These are phyloP conservation scores for Mitragyna speciosa DNA, from an alignment of 257 asterid species.

Conservation along the genomic window DNA sequence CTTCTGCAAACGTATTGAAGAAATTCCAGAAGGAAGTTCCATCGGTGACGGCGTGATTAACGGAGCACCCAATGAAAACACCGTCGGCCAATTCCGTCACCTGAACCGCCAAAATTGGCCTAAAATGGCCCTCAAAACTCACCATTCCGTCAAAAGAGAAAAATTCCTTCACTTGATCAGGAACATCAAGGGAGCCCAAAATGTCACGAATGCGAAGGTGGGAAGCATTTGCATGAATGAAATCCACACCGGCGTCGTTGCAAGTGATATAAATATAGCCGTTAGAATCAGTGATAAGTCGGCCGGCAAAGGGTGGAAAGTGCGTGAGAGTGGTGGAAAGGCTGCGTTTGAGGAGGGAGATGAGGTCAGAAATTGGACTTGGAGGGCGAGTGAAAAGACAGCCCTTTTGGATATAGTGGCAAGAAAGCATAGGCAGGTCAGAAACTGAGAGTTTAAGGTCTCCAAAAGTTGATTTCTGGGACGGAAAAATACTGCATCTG, in stretches of 20 bases:
- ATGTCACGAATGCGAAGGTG: conserved; percentile 38
- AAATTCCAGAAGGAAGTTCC: conserved; percentile 75
- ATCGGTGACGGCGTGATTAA: conserved; percentile 64
- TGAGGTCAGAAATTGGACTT: conserved; percentile 33
- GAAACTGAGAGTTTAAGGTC: conserved; percentile 68
- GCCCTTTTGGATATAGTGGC: conserved; percentile 77
- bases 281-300: conserved; percentile 46
- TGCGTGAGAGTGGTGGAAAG: conserved; percentile 47
- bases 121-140: conserved; percentile 53
- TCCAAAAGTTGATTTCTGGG: conserved; percentile 30
- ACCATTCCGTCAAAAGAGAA: conserved; percentile 49
- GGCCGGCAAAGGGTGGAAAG: conserved; percentile 77
- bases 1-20: conserved; percentile 61
- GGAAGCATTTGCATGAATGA: conserved; percentile 43
- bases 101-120: conserved; percentile 57
- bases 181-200: conserved; percentile 32
- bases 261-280: conserved; percentile 59
- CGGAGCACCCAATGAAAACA: conserved; percentile 60
- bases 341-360: conserved; percentile 30
- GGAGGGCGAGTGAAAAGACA: conserved; percentile 44
- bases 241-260: conserved; percentile 59
- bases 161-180: conserved; percentile 39
- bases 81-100: conserved; percentile 73
- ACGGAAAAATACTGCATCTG: conserved; percentile 42
- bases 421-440: conserved; percentile 78